Evolutionary conservation across 495 filamentous ascomycete species (phyloP).

Genomic region (Letharia columbiana): DNA sequence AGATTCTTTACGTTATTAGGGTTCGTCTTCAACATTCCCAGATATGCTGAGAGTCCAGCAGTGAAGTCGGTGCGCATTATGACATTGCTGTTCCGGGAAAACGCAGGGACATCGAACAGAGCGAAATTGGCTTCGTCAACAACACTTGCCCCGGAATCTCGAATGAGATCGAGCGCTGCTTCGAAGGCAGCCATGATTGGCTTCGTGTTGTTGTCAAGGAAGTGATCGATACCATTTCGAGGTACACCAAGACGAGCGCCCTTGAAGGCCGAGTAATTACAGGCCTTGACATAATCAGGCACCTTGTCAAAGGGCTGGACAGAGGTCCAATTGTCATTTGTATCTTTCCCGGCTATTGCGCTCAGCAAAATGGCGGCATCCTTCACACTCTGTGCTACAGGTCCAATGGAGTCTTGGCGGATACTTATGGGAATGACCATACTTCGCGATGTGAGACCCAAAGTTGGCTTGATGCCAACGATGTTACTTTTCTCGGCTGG

Average conservation of each 20-base stretch:
- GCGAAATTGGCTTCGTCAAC: slow-evolving; percentile 33
- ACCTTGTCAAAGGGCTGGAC: slow-evolving; percentile 33
- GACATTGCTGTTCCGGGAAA: slow-evolving; percentile 17
- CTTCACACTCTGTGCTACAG: slow-evolving; percentile 32
- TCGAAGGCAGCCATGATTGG: slow-evolving; percentile 32
- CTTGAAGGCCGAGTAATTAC: slow-evolving; percentile 27
- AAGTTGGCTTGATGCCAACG: slow-evolving; percentile 36
- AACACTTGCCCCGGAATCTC: slow-evolving; percentile 34
- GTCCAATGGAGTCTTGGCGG: slow-evolving; percentile 35
- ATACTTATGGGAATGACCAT: slow-evolving; percentile 33
- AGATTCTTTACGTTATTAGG: slow-evolving; percentile 34
- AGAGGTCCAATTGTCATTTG: slow-evolving; percentile 38
- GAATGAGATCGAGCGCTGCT: slow-evolving; percentile 28
- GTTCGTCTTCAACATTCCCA: slow-evolving; percentile 32
- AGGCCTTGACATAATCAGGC: slow-evolving; percentile 39
- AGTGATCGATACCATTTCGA: slow-evolving; percentile 30
- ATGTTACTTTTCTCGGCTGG: slow-evolving; percentile 34
- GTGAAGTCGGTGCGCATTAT: slow-evolving; percentile 34
- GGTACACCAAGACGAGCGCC: slow-evolving; percentile 40
- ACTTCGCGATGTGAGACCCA: slow-evolving; percentile 32
- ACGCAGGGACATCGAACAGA: slow-evolving; percentile 18
- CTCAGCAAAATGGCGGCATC: slow-evolving; percentile 33
- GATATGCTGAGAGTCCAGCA: slow-evolving; percentile 30
- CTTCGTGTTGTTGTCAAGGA: slow-evolving; percentile 15
- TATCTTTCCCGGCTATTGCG: slow-evolving; percentile 32